Evolutionary conservation across 768 basidiomycete genomes (phyloP), one percentile per base, ranked within the genome.

Genomic region (Hortiboletus flavorubellus): DNA sequence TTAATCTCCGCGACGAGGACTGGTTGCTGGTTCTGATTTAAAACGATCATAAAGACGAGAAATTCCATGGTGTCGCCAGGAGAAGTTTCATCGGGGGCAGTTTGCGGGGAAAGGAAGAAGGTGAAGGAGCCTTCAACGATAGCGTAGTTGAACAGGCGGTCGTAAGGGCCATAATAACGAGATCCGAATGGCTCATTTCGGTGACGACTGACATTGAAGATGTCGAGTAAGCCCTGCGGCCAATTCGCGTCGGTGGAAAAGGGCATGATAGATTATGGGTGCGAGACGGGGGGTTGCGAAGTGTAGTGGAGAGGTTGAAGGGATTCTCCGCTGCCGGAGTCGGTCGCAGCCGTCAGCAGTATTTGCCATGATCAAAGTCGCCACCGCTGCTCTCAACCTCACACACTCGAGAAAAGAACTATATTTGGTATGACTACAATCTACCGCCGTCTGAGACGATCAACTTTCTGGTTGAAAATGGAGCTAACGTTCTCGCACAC

Each of bases 91-190:
- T 55, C 59, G 49, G 64, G 67, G 56, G 67, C 59, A 45, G 40
- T 61, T 53, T 71, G 70, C 29, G 64, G 73, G 39, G 71, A 64
- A 63, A 75, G 21, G 21, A 21, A 21, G 21, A 21, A 21, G 21
- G 56, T 49, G 64, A 70, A 71, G 46, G 61, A 39, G 23, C 62
- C 59, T 29, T 63, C 58, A 45, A 64, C 59, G 46, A 69, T 59
- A 61, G 65, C 68, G 60, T 75, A 76, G 55, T 68, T 73, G 38
- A 77, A 62, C 26, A 76, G 69, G 69, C 21, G 69, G 68, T 73
- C 64, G 56, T 75, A 76, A 40, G 74, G 72, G 39, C 73, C 75
- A 64, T 71, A 72, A 57, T 73, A 75, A 51, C 69, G 69, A 59
- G 65, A 9, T 34, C 9, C 34, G 10, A 34, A 12, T 10, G 34